Conservation (phyloP, 768 basidiomycete genomes). For the Lentinula edodes region DNA sequence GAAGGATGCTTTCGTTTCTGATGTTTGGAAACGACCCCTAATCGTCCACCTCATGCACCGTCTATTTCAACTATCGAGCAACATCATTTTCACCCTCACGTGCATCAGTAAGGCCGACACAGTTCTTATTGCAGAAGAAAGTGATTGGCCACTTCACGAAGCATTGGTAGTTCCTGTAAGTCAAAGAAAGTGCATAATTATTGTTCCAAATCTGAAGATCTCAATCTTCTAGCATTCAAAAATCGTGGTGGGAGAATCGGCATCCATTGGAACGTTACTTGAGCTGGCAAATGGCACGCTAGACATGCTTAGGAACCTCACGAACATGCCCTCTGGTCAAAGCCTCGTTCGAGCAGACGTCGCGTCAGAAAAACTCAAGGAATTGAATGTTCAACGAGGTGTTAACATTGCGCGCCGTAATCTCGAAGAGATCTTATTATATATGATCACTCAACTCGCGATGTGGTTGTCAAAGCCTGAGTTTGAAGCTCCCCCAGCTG, state of each 20-base stretch:
- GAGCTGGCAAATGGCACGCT: conserved; percentile 76
- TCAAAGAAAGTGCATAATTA: conserved; percentile 9
- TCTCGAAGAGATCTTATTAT: conserved; percentile 64
- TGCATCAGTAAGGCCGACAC: conserved; percentile 64
- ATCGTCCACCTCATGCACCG: conserved; percentile 67
- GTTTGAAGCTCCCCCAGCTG: conserved; percentile 38
- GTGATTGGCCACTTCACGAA: conserved; percentile 68
- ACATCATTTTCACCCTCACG: conserved; percentile 64
- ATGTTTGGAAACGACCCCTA: conserved; percentile 66
- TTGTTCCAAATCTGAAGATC: conserved; percentile 1
- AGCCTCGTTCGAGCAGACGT: conserved; percentile 26
- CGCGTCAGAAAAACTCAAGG: conserved; percentile 15
- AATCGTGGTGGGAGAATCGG: conserved; percentile 74
- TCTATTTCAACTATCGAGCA: conserved; percentile 65
- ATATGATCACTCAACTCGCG: conserved; percentile 71
- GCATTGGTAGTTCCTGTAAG: conserved; percentile 71
- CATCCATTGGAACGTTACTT: conserved; percentile 83
- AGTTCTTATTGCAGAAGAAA: conserved; percentile 56
- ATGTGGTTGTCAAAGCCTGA: conserved; percentile 77
- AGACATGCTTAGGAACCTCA: conserved; percentile 66
- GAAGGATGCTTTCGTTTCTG: conserved; percentile 54
- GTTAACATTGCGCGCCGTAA: conserved; percentile 52
- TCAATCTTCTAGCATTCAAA: conserved; percentile 64
- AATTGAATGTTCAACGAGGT: conserved; percentile 53
- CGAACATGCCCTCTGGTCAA: conserved; percentile 55